Evolutionary conservation across 73 alveolate genomes (phyloP).

Genomic region (Effrenium voratum): DNA sequence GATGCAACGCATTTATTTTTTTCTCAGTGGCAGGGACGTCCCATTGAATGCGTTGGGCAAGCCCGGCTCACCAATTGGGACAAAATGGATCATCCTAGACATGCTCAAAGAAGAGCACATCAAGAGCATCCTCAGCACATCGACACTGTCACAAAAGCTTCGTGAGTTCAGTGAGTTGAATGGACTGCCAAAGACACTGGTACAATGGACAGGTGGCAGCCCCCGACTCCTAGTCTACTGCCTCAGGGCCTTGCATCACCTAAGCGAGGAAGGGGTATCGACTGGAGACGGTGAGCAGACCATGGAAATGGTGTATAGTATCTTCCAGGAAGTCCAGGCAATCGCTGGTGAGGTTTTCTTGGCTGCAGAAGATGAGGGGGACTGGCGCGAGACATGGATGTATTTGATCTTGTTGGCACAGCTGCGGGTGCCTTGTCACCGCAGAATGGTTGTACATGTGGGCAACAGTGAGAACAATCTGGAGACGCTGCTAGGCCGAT

Average conservation of each 20-base stretch:
- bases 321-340: neutral
- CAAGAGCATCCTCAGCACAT: neutral
- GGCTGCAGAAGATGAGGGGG: neutral
- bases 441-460: neutral
- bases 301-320: constrained; percentile 4
- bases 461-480: neutral
- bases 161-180: too few species aligned
- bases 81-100: constrained; percentile 47
- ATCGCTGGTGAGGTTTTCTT: neutral
- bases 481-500: neutral
- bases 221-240: neutral
- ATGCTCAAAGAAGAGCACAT: constrained; percentile 17
- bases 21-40: neutral
- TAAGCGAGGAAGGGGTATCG: neutral
- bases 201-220: too few species aligned
- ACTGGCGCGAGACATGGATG: neutral
- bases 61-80: neutral
- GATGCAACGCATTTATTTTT: constrained; percentile 42
- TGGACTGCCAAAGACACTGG: too few species aligned
- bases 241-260: neutral
- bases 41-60: constrained; percentile 10
- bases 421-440: neutral
- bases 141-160: too few species aligned
- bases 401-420: neutral
- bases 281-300: neutral